Evolutionary conservation across 2,329 filamentous ascomycete genomes (phyloP).

Genomic region (Sclerotinia subarctica): DNA sequence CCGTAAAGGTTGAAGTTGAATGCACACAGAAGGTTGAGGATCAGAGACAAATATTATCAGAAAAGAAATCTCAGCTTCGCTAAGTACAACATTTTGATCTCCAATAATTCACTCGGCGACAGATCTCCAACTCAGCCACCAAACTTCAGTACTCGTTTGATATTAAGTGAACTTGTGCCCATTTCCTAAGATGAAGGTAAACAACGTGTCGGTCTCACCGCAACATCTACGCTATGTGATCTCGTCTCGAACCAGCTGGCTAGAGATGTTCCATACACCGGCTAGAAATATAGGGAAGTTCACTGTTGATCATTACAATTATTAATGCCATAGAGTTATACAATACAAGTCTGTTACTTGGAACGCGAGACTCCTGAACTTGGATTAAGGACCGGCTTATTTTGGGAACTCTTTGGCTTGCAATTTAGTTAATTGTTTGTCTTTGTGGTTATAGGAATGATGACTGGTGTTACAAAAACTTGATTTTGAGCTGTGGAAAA

Average conservation of each 20-base stretch:
- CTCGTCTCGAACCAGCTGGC: background rate
- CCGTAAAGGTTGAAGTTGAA: background rate
- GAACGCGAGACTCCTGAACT: rapidly evolving
- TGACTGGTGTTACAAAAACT: background rate
- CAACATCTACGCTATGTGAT: too few species aligned
- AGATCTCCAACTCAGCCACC: background rate
- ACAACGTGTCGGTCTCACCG: background rate
- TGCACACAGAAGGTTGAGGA: background rate
- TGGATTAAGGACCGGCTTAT: background rate
- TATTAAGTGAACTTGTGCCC: background rate
- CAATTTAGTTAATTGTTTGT: background rate
- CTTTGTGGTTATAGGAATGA: background rate
- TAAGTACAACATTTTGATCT: background rate
- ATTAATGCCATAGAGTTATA: rapidly evolving
- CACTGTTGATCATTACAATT: background rate
- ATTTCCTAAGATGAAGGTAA: background rate
- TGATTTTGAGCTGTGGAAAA: background rate
- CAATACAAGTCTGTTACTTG: background rate
- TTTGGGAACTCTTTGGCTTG: background rate
- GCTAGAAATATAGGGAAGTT: background rate
- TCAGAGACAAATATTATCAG: background rate
- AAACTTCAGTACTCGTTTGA: background rate
- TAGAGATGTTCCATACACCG: background rate
- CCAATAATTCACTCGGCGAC: background rate
- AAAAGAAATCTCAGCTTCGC: background rate